Evolutionary conservation across 306 rosid species (phyloP).

Genomic region (Begonia fuchsioides): DNA sequence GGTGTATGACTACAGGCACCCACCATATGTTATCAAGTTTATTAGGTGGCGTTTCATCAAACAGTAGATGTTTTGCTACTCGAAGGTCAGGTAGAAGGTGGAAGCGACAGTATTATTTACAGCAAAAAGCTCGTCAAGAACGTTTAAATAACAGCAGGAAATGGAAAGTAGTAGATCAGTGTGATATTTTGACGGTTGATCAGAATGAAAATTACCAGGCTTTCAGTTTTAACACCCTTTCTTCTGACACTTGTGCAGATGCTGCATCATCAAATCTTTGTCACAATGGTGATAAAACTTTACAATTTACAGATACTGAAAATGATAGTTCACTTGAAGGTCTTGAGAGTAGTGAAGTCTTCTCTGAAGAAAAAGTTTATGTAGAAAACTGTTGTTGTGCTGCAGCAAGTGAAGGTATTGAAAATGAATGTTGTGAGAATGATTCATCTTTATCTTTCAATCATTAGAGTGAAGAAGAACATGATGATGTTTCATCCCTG

Average conservation of each 20-base stretch:
- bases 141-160: conserved; percentile 85
- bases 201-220: conserved; percentile 36
- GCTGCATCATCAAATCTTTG: conserved; percentile 23
- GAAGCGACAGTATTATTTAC: conserved; percentile 61
- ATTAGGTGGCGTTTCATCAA: conserved; percentile 33
- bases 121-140: conserved; percentile 89
- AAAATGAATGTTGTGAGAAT: conserved; percentile 23
- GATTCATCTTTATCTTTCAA: conserved; percentile 25
- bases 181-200: conserved; percentile 22
- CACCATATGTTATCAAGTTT: conserved; percentile 25
- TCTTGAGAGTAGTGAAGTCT: conserved; percentile 22
- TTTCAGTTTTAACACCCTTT: conserved; percentile 21
- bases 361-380: conserved; percentile 22
- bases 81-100: conserved; percentile 72
- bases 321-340: conserved; percentile 20
- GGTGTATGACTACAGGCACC: conserved; percentile 26
- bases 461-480: conserved; percentile 26
- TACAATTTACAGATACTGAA: conserved; percentile 23
- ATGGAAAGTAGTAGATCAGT: conserved; percentile 60
- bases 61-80: conserved; percentile 47
- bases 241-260: conserved; percentile 31
- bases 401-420: conserved; percentile 15
- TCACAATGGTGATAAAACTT: conserved; percentile 23
- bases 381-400: conserved; percentile 24
- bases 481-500: conserved; percentile 28